A percentile compares a stretch with the other conserved stretches of the same genome.
These are phyloP conservation scores for Gastrolobium bilobum DNA, from an alignment of 306 rosid genomes.

Conservation along the genomic window DNA sequence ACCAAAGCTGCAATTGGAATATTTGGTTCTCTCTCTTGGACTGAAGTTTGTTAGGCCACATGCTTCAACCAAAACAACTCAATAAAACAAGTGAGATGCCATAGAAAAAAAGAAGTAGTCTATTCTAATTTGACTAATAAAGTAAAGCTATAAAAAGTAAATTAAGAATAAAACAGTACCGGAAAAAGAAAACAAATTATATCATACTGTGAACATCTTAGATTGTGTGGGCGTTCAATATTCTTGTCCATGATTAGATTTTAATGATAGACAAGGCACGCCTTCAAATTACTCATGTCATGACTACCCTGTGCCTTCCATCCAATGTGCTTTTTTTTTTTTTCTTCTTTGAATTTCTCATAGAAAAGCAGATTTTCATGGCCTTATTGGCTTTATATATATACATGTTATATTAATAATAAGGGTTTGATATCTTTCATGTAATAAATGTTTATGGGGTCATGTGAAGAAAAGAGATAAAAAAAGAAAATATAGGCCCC, in stretches of 20 bases:
- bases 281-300: constrained; percentile 15
- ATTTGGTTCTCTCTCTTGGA: constrained; percentile 43
- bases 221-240: constrained; percentile 52
- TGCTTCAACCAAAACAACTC: constrained; percentile 24
- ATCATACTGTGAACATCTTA: constrained; percentile 51
- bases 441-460: no score
- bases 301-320: constrained; percentile 8
- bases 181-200: constrained; percentile 39
- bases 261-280: background rate
- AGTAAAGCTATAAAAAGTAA: constrained; percentile 55
- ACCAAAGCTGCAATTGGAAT: constrained; percentile 42
- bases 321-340: constrained; percentile 1
- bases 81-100: constrained; percentile 8
- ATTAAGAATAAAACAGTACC: constrained; percentile 45
- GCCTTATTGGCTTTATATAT: constrained; percentile 9
- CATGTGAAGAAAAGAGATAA: no score
- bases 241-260: constrained; percentile 39
- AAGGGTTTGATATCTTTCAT: background rate
- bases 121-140: constrained; percentile 55
- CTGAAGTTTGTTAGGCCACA: constrained; percentile 36
- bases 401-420: background rate
- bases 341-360: constrained; percentile 16
- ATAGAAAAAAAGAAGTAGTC: constrained; percentile 40
- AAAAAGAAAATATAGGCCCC: no score
- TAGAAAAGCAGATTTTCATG: constrained; percentile 7